Base-by-base conservation (phyloP, 192 early-diverging fungal genomes). In the Linnemannia zychae region DNA sequence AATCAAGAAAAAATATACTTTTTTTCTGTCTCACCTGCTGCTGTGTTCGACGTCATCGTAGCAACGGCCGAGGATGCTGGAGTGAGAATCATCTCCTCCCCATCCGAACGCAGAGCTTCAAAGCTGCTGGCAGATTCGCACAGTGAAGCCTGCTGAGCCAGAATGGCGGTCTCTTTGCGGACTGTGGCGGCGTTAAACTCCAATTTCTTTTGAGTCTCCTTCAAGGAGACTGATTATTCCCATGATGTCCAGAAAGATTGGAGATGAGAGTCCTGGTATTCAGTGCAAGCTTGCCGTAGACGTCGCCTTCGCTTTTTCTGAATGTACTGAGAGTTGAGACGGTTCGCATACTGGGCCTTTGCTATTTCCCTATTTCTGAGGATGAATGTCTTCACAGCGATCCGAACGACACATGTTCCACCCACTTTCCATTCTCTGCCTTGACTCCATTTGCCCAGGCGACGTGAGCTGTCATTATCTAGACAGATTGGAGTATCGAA, bases 391-490 rank as follows among this genome's bases (percentile, higher is more conserved):
- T 74, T 74, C 28, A 74, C 73, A 74, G 63, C 53, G 73, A 74
- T 13, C 49, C 57, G 53, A 74, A 74, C 49, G 73, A 74, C 52
- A 74, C 73, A n/a, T 74, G 73, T 40, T 74, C 73, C 7, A 74
- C 38, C 53, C 28, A 17, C 73, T 65, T 60, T n/a, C 36, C 73
- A 57, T 36, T n/a, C 49, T 63, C 36, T 36, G 40, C 18, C 28
- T 60, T 74, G 73, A 50, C 50, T 24, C 15, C n/a, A 74, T 74
- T 74, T 20, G 73, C 73, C 40, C 73, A 74, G 73, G 20, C 38
- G 53, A 74, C 4, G 38, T 13, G 52, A 40, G 73, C 22, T 13
- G 33, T 63, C 73, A 74, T 74, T 74, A n/a, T 48, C 33, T 74
- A 2, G 2, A 72, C 12, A 34, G 49, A 50, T 50, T 50, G 49